Evolutionary conservation across 305 asterid species (phyloP).

Genomic region (Nicotiana rustica): DNA sequence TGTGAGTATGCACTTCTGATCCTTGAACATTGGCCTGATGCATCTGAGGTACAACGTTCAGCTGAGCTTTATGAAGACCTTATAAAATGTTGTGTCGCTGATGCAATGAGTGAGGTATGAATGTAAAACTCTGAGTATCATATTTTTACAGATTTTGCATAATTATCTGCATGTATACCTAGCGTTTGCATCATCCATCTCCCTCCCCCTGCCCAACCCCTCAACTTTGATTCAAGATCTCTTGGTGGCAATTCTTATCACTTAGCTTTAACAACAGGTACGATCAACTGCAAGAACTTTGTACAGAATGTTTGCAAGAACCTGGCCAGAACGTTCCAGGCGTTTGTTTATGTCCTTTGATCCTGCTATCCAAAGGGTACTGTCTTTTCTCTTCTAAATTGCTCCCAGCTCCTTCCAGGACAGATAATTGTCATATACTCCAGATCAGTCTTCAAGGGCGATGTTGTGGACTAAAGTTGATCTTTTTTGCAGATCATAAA

Average conservation of each 20-base stretch:
- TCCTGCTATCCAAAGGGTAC: conserved; percentile 98
- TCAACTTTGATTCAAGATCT: background rate
- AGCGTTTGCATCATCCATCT: background rate
- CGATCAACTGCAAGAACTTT: conserved; percentile 98
- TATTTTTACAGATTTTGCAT: background rate
- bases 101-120: conserved; percentile 98
- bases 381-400: conserved; percentile 36
- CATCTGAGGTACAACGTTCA: conserved; percentile 95
- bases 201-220: background rate
- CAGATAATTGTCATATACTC: background rate
- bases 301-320: conserved; percentile 92
- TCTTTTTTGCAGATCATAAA: conserved; percentile 64
- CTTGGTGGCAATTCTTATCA: background rate
- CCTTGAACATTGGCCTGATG: conserved; percentile 99
- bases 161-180: conserved; percentile 10
- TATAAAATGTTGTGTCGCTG: conserved; percentile 89
- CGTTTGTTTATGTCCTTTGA: conserved; percentile 84
- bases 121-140: conserved; percentile 2
- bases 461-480: conserved; percentile 26
- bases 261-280: conserved; percentile 60
- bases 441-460: background rate
- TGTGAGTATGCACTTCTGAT: conserved; percentile 96
- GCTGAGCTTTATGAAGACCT: conserved; percentile 96
- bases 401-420: conserved; percentile 26
- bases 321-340: conserved; percentile 99